phyloP scores from a whole-genome alignment of 805 yeast genomes.

The Pichia manshurica region DNA sequence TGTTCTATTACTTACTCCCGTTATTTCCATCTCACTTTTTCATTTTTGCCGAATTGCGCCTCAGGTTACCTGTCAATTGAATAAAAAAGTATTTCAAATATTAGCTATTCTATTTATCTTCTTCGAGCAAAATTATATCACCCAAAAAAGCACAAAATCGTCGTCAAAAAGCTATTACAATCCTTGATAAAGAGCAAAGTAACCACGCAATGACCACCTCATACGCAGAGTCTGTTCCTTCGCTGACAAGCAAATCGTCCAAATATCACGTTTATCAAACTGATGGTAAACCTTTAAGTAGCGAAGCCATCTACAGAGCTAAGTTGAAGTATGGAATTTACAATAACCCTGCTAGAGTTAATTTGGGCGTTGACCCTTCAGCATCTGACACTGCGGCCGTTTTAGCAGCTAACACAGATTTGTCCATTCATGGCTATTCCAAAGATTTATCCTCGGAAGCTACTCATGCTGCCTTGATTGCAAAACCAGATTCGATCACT shows the following conservation, averaged over 20 bases:
- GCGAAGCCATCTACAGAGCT: conserved; percentile 71
- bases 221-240: conserved; percentile 26
- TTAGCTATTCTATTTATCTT: no score
- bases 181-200: no score
- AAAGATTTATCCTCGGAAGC: conserved; percentile 56
- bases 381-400: conserved; percentile 77
- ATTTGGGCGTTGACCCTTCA: conserved; percentile 58
- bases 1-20: no score
- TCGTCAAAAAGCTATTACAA: no score
- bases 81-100: no score
- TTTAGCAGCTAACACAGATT: conserved; percentile 62
- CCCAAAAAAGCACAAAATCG: no score
- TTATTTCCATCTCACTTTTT: no score
- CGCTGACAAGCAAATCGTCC: conserved; percentile 27
- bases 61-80: no score
- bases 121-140: no score
- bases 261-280: conserved; percentile 53
- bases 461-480: conserved; percentile 56
- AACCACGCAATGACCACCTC: conserved; percentile 22
- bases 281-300: conserved; percentile 64
- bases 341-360: conserved; percentile 43
- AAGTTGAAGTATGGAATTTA: conserved; percentile 64
- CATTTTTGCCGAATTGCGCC: no score
- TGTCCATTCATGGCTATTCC: conserved; percentile 60
- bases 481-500: conserved; percentile 39